Base-by-base conservation (phyloP, 1,139 yeast species). In the Magnusiomyces suaveolens region DNA sequence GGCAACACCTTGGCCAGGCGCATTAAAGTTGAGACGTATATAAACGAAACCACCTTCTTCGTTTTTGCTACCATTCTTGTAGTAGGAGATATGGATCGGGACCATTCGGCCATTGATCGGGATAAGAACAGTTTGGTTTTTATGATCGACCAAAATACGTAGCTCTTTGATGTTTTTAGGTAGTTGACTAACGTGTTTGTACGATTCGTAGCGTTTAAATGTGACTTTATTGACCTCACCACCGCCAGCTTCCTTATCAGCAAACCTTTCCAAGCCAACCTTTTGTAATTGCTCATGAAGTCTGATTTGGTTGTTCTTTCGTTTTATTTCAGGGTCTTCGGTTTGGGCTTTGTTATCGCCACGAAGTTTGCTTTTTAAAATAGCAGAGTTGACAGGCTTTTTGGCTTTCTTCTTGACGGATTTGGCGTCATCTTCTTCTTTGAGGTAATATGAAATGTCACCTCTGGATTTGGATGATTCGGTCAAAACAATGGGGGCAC, bases 101-200 rank as follows among this genome's bases (percentile, higher is more conserved):
- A 94, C 98, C 1, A 98, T 97, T 66, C 98, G 80, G 58, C 98
- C 98, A 64, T 85, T 82, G 58, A 92, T 86, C 52, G 98, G 98
- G 57, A 92, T 74, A 58, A 92, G 80, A 55, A 92, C 86, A 0
- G 97, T 87, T 70, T 89, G 96, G 58, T 86, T 80, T 65, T 87
- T 88, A 67, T 81, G 77, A 68, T 92, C 98, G 55, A 92, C 90
- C 65, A 86, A 92, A 59, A 92, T 82, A 67, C 84, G 83, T 67
- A 92, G 76, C 67, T 90, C 97, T 63, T 84, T 80, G 20, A 89
- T 95, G 62, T 81, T 80, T 46, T 75, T 73, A 41, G 98, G 98
- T 59, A 92, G 82, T 73, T 92, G 97, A 4, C 90, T 77, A 66
- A 92, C 98, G 63, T 97, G 79, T 50, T 90, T 83, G 70, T 92